Evolutionary conservation across 192 early-diverging fungal species (phyloP), one percentile per base, ranked within the genome.

Genomic region (Ambispora gerdemannii): DNA sequence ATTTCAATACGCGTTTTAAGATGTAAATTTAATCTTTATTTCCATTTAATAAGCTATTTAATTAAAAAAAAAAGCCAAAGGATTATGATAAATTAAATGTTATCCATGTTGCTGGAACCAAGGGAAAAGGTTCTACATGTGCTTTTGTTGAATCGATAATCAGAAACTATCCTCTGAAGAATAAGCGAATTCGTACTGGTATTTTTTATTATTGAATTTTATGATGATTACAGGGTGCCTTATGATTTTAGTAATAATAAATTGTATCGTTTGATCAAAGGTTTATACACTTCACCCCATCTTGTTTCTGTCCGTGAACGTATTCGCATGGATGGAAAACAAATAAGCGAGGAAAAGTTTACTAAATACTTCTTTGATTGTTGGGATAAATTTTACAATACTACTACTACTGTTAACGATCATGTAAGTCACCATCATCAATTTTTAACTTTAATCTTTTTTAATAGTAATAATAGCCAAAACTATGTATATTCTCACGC

Each of bases 201-300:
- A 30, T 65, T 22, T 38, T 47, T 63, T 4, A 32, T 61, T 36
- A 13, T 15, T 60, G 28, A n/a, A n/a, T n/a, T n/a, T n/a, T n/a
- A n/a, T n/a, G n/a, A n/a, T n/a, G n/a, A n/a, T n/a, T n/a, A n/a
- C n/a, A n/a, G n/a, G n/a, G n/a, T 31, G 8, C 2, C 17, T 31
- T 60, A 34, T 63, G 22, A 20, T 4, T 1, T 17, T 22, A 4
- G 36, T 10, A 4, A 10, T 13, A 13, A 19, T 49, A n/a, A 31
- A 13, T 55, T 32, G 3, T 15, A 36, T 68, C 30, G 31, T 24
- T 33, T 20, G 50, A 76, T 63, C 10, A 76, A 85, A 63, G 96
- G 97, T 27, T 77, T 96, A 43, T 99, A 87, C 74, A 95, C 95
- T 19, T 96, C 94, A 2, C 97, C 97, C 8, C 97, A 99, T 73